Conservation (phyloP, 2,329 filamentous ascomycete genomes). For the Xylariaceae sp. region DNA sequence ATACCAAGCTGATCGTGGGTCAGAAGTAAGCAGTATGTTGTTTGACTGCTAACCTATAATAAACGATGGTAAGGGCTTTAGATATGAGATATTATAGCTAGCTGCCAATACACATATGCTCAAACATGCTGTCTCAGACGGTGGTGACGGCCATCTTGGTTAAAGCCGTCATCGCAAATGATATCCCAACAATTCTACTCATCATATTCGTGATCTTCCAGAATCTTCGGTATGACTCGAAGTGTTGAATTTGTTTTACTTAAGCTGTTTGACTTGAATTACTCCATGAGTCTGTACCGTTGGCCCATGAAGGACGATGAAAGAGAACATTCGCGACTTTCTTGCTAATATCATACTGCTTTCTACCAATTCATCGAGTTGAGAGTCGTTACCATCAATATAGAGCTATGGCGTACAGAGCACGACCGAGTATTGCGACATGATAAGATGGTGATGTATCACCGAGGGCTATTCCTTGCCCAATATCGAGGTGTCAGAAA, state of each 20-base stretch:
- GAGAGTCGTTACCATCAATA: not conserved
- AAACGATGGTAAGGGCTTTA: not conserved
- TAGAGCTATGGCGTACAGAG: not conserved
- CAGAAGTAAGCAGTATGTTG: conserved; percentile 38
- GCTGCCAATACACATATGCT: no score
- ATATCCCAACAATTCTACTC: no score
- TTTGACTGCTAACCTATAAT: not conserved
- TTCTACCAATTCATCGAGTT: not conserved
- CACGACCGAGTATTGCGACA: conserved; percentile 13
- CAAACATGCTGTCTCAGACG: no score
- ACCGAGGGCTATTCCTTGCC: conserved; percentile 30
- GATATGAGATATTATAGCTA: no score
- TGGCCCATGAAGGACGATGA: no score
- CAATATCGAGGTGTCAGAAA: conserved; percentile 34
- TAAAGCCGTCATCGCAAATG: no score
- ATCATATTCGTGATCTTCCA: no score
- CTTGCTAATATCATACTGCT: not conserved
- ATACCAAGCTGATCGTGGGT: conserved; percentile 53
- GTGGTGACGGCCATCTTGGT: no score
- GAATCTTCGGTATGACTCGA: no score
- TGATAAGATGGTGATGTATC: conserved; percentile 17
- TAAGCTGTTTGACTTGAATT: no score
- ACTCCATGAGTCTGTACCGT: no score
- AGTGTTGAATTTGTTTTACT: no score
- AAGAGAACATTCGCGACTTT: not conserved